Evolutionary conservation across 1,284 basidiomycete species (phyloP).

Genomic region (Pulchroboletus neoregius): DNA sequence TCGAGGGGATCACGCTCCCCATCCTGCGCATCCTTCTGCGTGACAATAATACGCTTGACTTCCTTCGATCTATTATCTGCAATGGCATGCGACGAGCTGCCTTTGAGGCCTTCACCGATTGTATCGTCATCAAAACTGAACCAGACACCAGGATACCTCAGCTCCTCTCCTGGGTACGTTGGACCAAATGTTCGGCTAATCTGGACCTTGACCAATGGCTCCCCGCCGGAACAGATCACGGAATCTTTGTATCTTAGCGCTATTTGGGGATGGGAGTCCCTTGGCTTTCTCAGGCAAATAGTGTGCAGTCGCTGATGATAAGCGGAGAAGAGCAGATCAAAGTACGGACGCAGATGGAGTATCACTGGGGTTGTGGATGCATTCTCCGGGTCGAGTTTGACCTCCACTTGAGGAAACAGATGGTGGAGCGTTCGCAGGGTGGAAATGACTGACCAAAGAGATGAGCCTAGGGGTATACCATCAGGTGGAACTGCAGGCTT

Average conservation of each 20-base stretch:
- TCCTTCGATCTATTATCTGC: slow-evolving; percentile 63
- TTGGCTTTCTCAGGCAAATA: slow-evolving; percentile 64
- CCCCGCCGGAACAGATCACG: slow-evolving; percentile 55
- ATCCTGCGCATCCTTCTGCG: slow-evolving; percentile 58
- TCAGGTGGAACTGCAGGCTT: slow-evolving; percentile 4
- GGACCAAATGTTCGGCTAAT: slow-evolving; percentile 79
- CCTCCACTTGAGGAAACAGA: slow-evolving; percentile 74
- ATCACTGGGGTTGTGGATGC: slow-evolving; percentile 72
- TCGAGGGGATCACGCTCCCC: slow-evolving; percentile 60
- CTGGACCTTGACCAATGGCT: slow-evolving; percentile 58
- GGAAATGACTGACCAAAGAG: slow-evolving; percentile 79
- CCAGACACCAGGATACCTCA: slow-evolving; percentile 79
- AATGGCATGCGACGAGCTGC: slow-evolving; percentile 31
- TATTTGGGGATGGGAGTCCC: slow-evolving; percentile 59
- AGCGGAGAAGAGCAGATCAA: slow-evolving; percentile 77
- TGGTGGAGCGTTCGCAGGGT: slow-evolving; percentile 59
- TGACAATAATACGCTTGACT: slow-evolving; percentile 70
- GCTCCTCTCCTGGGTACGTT: slow-evolving; percentile 74
- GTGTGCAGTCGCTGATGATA: slow-evolving; percentile 72
- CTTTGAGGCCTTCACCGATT: slow-evolving; percentile 48
- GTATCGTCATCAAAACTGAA: slow-evolving; percentile 76
- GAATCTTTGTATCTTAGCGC: slow-evolving; percentile 67
- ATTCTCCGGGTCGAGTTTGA: slow-evolving; percentile 78
- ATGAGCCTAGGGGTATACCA: slow-evolving; percentile 51
- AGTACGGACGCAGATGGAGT: slow-evolving; percentile 71